Evolutionary conservation across 2,329 filamentous ascomycete species (phyloP), one percentile per base, ranked within the genome.

Genomic region (Coleophoma crateriformis): DNA sequence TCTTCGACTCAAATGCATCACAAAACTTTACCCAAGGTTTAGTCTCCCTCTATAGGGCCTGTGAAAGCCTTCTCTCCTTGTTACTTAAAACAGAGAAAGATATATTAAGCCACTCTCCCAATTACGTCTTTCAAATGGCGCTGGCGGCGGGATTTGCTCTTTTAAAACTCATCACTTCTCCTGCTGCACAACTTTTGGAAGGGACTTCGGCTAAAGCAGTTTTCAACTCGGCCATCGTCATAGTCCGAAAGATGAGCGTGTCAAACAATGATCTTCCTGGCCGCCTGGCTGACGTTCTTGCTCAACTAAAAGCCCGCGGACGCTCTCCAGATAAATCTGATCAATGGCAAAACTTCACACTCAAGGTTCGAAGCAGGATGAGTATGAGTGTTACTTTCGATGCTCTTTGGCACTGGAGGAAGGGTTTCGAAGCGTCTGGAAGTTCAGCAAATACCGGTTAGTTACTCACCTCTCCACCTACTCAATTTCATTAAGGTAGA

Each of bases 41-140:
- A 7, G 7, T n/a, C 11, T 14, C 22, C n/a, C 39, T 50, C 22
- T 47, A 34, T 14, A 32, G 33, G 32, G 45, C 45, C 14, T 50
- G 49, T 27, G 17, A 22, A 39, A 22, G 12, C 15, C 33, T 43
- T 38, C 4, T 44, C 8, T 15, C 17, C 43, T 17, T 14, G 15
- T 15, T 39, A 39, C 27, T 27, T 3, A 15, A 27, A n/a, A 8
- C n/a, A 2, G 7, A 33, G 10, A 12, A 14, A 15, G 20, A 39
- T 13, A 75, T 84, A 45, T 68, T 88, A 20, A 76, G 76, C 47
- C 82, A 87, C 58, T 78, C 81, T 38, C 83, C 78, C 56, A 88
- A 85, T 63, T 90, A 90, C 66, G 78, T 90, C 48, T 85, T 89
- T 66, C 86, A 90, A 65, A 89, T 90, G 84, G 79, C 89, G 50